Evolutionary conservation across 176 grass and related monocot species (phyloP), one percentile per base, ranked within the genome.

Genomic region (Pontederia paniculata): DNA sequence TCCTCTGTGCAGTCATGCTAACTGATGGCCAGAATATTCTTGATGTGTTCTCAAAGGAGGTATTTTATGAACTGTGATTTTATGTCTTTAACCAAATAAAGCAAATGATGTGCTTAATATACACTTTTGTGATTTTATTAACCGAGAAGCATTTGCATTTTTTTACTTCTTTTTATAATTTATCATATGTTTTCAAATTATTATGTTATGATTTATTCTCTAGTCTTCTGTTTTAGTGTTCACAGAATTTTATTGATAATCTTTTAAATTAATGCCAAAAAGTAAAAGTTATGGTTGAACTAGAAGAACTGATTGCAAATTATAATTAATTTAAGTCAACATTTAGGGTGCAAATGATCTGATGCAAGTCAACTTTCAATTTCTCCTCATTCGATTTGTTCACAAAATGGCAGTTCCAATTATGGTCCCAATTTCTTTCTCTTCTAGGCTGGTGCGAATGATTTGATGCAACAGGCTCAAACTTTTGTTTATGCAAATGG

Each of bases 401-500:
- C 18, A 7, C 12, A 54, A 49, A 57, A 49, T 66, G 44, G 47
- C 67, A 22, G 55, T 17, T 31, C 71, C 31, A 76, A 42, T 15
- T 65, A n/a, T 54, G 41, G 45, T 45, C 19, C 12, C 42, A 17
- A 19, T 67, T 10, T 6, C 28, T 37, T n/a, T 70, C 5, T 42
- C 42, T 19, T 74, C 23, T 69, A 98, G 86, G 82, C 66, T 60
- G 86, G 78, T 73, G 67, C 68, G 57, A 73, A 88, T 52, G 75
- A 81, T 37, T 69, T 71, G 19, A 84, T 84, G 73, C 93, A 73
- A 68, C 89, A 76, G 44, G 80, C 93, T 0, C 93, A 98, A 72
- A 70, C 62, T 68, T 91, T 98, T 62, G 66, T 91, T 10, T 98
- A 98, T 63, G 81, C 74, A 42, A 91, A 98, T 48, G 93, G 93